Evolutionary conservation across 208 protist species (phyloP).

Genomic region (Strigomonas culicis): DNA sequence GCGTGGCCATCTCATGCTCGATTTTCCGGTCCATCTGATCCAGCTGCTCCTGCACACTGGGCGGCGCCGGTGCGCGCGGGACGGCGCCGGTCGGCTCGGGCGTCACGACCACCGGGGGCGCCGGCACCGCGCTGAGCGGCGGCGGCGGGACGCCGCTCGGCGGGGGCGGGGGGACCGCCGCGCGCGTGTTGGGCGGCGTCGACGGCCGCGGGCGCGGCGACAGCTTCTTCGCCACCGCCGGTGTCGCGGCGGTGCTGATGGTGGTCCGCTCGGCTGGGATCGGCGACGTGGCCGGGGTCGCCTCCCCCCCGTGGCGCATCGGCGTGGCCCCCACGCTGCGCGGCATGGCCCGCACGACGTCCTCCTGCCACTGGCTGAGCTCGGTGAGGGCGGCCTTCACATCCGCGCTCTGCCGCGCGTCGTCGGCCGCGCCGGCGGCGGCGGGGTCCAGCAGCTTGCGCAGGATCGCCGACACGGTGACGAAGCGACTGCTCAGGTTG

Average conservation of each 20-base stretch:
- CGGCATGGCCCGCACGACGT: background rate
- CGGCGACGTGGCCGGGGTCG: no score
- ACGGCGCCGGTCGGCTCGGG: background rate
- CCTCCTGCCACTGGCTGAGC: background rate
- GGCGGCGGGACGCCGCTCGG: background rate
- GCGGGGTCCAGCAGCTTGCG: constrained; percentile 33
- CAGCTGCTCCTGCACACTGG: constrained; percentile 11
- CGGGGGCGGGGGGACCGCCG: background rate
- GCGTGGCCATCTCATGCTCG: constrained; percentile 3
- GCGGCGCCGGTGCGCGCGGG: constrained; percentile 9
- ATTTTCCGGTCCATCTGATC: constrained; percentile 6
- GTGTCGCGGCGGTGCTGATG: background rate
- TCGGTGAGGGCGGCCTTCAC: constrained; percentile 2
- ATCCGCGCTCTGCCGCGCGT: background rate
- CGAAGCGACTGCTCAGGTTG: constrained; percentile 30
- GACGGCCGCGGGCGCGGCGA: background rate
- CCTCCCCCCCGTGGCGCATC: background rate
- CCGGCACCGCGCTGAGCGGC: constrained; percentile 5
- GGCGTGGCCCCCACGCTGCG: background rate
- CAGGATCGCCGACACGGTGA: constrained; percentile 37
- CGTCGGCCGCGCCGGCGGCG: background rate
- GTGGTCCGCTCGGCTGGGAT: background rate
- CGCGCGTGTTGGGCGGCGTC: background rate
- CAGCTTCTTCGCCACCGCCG: constrained; percentile 10
- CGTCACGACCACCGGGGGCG: constrained; percentile 6